Base-by-base conservation (phyloP, 139 green algal genomes). In the Haematococcus lacustris region DNA sequence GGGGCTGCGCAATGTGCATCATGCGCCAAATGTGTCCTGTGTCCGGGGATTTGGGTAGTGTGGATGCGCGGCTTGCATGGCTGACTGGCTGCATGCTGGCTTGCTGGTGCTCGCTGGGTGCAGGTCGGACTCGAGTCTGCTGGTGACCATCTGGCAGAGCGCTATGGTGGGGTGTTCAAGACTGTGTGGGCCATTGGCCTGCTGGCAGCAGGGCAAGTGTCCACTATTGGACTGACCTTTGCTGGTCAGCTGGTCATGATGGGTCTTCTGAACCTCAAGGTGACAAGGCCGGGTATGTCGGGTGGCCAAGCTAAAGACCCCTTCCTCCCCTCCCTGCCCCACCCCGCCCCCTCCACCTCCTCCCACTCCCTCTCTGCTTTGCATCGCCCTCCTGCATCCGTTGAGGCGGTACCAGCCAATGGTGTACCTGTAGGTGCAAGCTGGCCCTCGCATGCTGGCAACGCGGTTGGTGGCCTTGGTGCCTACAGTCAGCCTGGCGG, bases 211-310 rank as follows among this genome's bases (percentile, higher is more conserved):
- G 85, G 79, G 0, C 87, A 92, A 71, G 80, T 78, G 21, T 26
- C 70, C 65, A 89, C 81, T 28, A 91, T 92, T 74, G 88, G 66
- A 0, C 81, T 83, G 9, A 91, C 84, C 1, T 91, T 83, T 32
- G 83, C 83, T 5, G 87, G 87, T 2, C 87, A 92, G 68, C 86
- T 87, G 64, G 83, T 91, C 28, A 92, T 92, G 87, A 65, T 67
- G 7, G 87, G 87, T 1, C 88, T 88, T 50, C 65, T 92, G 32
- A 60, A 90, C 70, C 62, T 92, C 37, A 33, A 69, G 63, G 53
- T 64, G n/a, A n/a, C n/a, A n/a, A n/a, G n/a, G n/a, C n/a, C n/a
- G n/a, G n/a, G n/a, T n/a, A n/a, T n/a, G n/a, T n/a, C 21, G 47
- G 47, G 21, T 21, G 13, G 47, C 21, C 47, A 13, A 13, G 21